phyloP scores from a whole-genome alignment of 2,329 filamentous ascomycete species.

The Xylaria sp. region DNA sequence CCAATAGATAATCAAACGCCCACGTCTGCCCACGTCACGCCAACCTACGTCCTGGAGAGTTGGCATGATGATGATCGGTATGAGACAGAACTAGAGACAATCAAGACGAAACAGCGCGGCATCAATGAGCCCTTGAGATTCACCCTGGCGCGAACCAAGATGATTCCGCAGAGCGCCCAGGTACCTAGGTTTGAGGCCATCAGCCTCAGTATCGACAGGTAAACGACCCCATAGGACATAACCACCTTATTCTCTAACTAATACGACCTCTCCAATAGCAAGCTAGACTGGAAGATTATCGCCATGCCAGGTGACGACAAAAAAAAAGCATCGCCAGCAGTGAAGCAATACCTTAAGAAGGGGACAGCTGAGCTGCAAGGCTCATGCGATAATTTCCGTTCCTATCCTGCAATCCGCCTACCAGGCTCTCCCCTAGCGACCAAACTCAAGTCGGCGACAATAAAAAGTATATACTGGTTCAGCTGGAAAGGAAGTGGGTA shows the following conservation, averaged over 20 bases:
- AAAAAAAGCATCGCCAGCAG: slow-evolving; percentile 36
- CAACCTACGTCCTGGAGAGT: slow-evolving; percentile 41
- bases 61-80: slow-evolving; percentile 36
- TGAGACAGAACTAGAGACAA: slow-evolving; percentile 32
- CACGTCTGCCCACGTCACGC: slow-evolving; percentile 36
- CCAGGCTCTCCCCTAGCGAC: slow-evolving; percentile 20
- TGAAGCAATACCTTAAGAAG: slow-evolving; percentile 42
- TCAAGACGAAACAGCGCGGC: slow-evolving; percentile 3
- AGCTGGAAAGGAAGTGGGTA: slow-evolving; percentile 48
- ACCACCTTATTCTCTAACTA: slow-evolving; percentile 21
- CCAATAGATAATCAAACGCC: slow-evolving; percentile 37
- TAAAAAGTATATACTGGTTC: slow-evolving; percentile 51
- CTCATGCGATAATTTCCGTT: slow-evolving; percentile 28
- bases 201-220: slow-evolving; percentile 50
- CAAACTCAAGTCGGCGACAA: slow-evolving; percentile 46
- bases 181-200: slow-evolving; percentile 42
- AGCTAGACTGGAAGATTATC: slow-evolving; percentile 53
- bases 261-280: slow-evolving; percentile 40
- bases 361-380: slow-evolving; percentile 40
- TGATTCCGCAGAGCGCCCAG: slow-evolving; percentile 23
- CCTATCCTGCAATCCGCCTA: slow-evolving; percentile 47
- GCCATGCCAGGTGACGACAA: slow-evolving; percentile 44
- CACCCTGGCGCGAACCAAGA: slow-evolving; percentile 29
- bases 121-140: slow-evolving; percentile 15
- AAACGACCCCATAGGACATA: slow-evolving; percentile 25